Evolutionary conservation across 2,329 filamentous ascomycete species (phyloP).

Genomic region (Aspergillus sp.): DNA sequence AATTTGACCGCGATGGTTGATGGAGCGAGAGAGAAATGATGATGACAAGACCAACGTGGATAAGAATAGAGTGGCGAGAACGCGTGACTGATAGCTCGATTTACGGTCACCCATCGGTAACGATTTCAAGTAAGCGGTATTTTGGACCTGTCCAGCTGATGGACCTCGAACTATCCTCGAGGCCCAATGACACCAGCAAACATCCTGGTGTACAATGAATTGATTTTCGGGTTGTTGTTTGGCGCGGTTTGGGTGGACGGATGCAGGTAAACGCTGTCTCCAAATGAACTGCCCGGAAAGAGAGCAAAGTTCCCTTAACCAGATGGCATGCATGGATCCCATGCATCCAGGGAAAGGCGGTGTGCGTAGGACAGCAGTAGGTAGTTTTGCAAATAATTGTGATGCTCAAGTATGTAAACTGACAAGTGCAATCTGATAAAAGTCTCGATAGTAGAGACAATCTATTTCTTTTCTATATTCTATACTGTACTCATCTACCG

Average conservation of each 20-base stretch:
- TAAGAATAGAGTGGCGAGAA: conserved; percentile 11
- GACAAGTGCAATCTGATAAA: no score
- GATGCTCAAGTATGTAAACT: no score
- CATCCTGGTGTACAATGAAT: neutral
- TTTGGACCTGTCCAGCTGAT: conserved; percentile 24
- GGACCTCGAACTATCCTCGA: conserved; percentile 2
- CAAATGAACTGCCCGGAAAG: neutral
- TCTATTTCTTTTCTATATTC: no score
- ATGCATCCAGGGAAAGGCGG: conserved; percentile 11
- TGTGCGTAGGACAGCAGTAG: conserved; percentile 3
- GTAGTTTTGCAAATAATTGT: no score
- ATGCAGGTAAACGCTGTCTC: neutral
- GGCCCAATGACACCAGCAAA: no score
- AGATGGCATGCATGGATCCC: conserved; percentile 7
- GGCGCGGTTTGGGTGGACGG: conserved; percentile 2
- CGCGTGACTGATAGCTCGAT: conserved; percentile 1
- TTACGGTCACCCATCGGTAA: no score
- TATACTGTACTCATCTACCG: no score
- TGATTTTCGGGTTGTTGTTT: neutral
- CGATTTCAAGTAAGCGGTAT: neutral
- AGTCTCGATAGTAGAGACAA: no score
- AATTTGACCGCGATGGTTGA: neutral
- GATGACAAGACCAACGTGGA: neutral
- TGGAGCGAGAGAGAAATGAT: neutral
- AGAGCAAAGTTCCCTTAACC: neutral